Percentiles rank a stretch among this genome's conserved stretches.
Conservation (phyloP, 2,329 filamentous ascomycete genomes). For the Colletotrichum trifolii region DNA sequence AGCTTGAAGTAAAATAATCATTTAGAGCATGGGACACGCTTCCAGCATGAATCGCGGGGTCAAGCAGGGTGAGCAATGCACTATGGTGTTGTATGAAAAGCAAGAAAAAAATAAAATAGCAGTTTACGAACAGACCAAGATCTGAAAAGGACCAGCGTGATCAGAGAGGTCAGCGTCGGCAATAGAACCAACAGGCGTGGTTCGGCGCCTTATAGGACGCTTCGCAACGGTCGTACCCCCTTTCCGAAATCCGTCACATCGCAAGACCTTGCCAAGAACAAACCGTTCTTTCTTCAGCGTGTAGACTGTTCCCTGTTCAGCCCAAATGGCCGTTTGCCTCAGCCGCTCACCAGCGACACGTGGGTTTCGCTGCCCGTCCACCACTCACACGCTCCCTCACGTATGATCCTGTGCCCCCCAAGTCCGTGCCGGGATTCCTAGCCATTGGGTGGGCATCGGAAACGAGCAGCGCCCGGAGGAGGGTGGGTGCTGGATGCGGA, state of each 20-base stretch:
- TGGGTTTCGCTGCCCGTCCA: conserved; percentile 4
- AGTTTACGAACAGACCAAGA: conserved; percentile 1
- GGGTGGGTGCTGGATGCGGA: conserved; percentile 2
- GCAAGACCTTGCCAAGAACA: conserved; percentile 6
- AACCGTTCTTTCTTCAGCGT: neutral
- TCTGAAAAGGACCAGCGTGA: neutral
- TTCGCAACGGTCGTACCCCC: conserved; percentile 4
- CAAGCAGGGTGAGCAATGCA: conserved; percentile 24
- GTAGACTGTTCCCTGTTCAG: neutral
- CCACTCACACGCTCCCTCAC: neutral
- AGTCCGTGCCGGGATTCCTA: conserved; percentile 6
- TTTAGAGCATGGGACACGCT: neutral
- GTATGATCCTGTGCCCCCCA: neutral
- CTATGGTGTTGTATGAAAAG: neutral
- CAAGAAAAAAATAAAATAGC: neutral
- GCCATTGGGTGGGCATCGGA: conserved; percentile 6
- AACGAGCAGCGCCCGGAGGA: neutral
- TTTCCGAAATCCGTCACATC: neutral
- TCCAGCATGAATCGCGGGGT: conserved; percentile 23
- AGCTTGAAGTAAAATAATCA: neutral
- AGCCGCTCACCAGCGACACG: conserved; percentile 14
- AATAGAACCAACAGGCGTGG: neutral
- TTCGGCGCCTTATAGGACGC: conserved; percentile 16
- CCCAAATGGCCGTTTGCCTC: neutral
- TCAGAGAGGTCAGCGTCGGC: conserved; percentile 6